phyloP scores from a whole-genome alignment of 495 filamentous ascomycete species.

The Podospora pseudocomata region DNA sequence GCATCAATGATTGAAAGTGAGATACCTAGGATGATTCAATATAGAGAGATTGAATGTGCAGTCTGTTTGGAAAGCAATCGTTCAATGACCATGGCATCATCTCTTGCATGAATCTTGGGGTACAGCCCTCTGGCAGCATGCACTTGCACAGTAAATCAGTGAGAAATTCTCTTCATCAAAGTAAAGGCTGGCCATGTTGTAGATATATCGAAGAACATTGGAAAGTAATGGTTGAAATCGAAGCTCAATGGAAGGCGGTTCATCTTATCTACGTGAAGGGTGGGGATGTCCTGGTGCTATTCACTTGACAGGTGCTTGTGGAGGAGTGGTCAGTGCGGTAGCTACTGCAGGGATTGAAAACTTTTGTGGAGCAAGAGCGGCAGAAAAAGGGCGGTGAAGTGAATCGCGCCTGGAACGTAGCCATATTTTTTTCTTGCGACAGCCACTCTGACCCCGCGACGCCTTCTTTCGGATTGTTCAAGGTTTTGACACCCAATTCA shows the following conservation, averaged over 20 bases:
- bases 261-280: not conserved
- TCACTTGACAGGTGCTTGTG: not conserved
- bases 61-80: too few species aligned
- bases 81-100: too few species aligned
- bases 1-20: too few species aligned
- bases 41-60: too few species aligned
- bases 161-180: too few species aligned
- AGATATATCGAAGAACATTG: too few species aligned
- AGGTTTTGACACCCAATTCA: not conserved
- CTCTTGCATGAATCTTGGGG: too few species aligned
- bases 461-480: not conserved
- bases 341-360: not conserved
- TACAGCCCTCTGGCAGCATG: not conserved
- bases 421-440: conserved; percentile 13
- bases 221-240: not conserved
- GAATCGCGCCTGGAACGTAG: conserved; percentile 2
- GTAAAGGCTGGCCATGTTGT: too few species aligned
- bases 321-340: not conserved
- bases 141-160: not conserved
- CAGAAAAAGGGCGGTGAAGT: conserved; percentile 25
- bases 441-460: conserved; percentile 13
- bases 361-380: not conserved
- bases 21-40: too few species aligned
- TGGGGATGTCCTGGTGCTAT: not conserved
- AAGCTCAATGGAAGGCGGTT: not conserved